phyloP scores from a whole-genome alignment of 2,329 filamentous ascomycete species.

The Xylariaceae sp. region DNA sequence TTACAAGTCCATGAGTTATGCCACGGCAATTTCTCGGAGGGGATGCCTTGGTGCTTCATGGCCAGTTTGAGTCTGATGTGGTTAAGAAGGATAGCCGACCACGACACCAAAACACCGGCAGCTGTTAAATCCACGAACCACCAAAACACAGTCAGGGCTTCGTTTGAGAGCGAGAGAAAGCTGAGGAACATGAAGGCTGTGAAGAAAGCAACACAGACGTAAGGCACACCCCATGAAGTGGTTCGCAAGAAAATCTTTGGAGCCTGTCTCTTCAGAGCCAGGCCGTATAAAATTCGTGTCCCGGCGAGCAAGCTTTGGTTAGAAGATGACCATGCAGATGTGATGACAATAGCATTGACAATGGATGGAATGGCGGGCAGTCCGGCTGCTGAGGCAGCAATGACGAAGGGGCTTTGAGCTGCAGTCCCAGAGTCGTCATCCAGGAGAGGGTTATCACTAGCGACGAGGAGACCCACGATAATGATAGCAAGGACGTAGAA shows the following conservation, averaged over 20 bases:
- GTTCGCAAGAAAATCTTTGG: slow-evolving; percentile 53
- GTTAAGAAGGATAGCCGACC: slow-evolving; percentile 57
- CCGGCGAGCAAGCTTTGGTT: slow-evolving; percentile 62
- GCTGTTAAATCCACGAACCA: slow-evolving; percentile 62
- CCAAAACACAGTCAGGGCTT: slow-evolving; percentile 60
- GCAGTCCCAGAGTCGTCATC: slow-evolving; percentile 43
- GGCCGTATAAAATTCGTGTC: slow-evolving; percentile 55
- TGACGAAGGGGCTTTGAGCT: slow-evolving; percentile 61
- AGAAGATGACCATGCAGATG: slow-evolving; percentile 64
- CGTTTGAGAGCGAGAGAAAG: slow-evolving; percentile 54
- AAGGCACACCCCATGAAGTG: slow-evolving; percentile 51
- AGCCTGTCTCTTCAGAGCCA: slow-evolving; percentile 57
- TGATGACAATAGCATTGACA: slow-evolving; percentile 74
- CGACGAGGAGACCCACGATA: slow-evolving; percentile 57
- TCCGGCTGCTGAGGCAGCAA: slow-evolving; percentile 64
- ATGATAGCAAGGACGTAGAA: slow-evolving; percentile 56
- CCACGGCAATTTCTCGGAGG: slow-evolving; percentile 52
- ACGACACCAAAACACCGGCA: slow-evolving; percentile 60
- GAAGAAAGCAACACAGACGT: slow-evolving; percentile 53
- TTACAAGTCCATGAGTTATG: slow-evolving; percentile 59
- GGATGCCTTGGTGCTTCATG: slow-evolving; percentile 52
- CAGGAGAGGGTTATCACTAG: slow-evolving; percentile 48
- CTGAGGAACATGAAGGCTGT: slow-evolving; percentile 52
- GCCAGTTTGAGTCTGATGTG: slow-evolving; percentile 55
- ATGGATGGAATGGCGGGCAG: slow-evolving; percentile 65